Evolutionary conservation across 106 monocot species (phyloP).

Genomic region (Amphibolis antarctica): DNA sequence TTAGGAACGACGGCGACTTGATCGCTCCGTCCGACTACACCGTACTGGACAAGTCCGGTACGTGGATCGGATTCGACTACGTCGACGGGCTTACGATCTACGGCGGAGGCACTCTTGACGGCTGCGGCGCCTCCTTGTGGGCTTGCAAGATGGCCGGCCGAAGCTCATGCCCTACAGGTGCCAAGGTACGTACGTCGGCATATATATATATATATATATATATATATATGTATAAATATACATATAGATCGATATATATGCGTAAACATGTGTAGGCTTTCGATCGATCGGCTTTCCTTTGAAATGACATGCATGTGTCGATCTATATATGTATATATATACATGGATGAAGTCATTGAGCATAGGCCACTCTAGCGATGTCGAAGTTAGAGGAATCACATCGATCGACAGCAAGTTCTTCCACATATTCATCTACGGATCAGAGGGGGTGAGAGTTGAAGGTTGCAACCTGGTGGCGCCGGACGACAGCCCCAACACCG

Average conservation of each 20-base stretch:
- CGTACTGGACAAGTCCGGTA: background rate
- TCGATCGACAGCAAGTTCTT: conserved; percentile 23
- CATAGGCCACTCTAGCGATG: conserved; percentile 2
- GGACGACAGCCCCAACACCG: conserved; percentile 32
- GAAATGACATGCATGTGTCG: too few relatives aligned
- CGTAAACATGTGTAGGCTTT: background rate
- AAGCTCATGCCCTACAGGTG: conserved; percentile 21
- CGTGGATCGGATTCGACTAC: conserved; percentile 30
- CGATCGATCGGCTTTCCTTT: too few relatives aligned
- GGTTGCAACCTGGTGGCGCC: conserved; percentile 14
- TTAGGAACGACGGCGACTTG: conserved; percentile 29
- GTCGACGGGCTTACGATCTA: conserved; percentile 31
- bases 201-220: too few relatives aligned
- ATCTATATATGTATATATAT: background rate
- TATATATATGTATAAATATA: too few relatives aligned
- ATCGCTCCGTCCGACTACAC: conserved; percentile 13
- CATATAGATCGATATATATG: too few relatives aligned
- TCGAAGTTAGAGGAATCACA: conserved; percentile 7
- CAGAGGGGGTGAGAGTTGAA: conserved; percentile 9
- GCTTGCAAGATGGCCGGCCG: conserved; percentile 15
- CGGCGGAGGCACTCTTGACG: conserved; percentile 40
- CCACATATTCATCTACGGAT: background rate
- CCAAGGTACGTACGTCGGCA: conserved; percentile 11
- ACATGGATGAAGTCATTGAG: conserved; percentile 19
- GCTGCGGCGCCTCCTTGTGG: conserved; percentile 31